A percentile compares a stretch with the other conserved stretches of the same genome.
Conservation (phyloP, 768 basidiomycete species). For the Rhodotorula sphaerocarpa region DNA sequence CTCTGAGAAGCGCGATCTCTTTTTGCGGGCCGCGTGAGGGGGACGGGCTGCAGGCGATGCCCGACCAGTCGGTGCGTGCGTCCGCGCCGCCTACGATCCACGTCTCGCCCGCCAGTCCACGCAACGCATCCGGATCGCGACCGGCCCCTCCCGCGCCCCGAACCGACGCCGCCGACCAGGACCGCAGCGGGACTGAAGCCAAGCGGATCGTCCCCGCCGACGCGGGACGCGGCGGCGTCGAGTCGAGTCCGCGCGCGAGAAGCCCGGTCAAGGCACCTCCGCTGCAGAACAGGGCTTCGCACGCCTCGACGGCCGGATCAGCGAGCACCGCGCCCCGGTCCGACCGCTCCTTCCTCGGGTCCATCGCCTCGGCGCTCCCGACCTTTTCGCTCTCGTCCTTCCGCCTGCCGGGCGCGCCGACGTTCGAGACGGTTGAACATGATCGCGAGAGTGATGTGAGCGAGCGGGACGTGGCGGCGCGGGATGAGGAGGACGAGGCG, state of each 20-base stretch:
- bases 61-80: background rate
- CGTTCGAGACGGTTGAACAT: background rate
- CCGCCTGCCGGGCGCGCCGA: slow-evolving; percentile 3
- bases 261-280: too few relatives aligned
- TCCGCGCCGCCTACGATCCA: background rate
- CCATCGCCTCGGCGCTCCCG: slow-evolving; percentile 11
- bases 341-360: slow-evolving; percentile 6
- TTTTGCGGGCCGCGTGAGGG: too few relatives aligned
- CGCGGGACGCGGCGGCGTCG: too few relatives aligned
- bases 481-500: background rate
- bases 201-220: too few relatives aligned
- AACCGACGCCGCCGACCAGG: background rate
- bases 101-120: background rate
- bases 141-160: too few relatives aligned
- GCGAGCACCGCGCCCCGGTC: too few relatives aligned
- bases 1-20: too few relatives aligned
- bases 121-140: too few relatives aligned
- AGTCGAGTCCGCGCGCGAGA: too few relatives aligned
- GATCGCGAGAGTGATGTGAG: background rate
- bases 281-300: background rate
- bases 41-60: too few relatives aligned
- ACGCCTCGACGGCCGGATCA: background rate
- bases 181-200: background rate
- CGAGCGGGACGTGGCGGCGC: background rate
- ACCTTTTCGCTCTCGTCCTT: background rate